Percentiles rank a stretch among this genome's conserved stretches.
These are phyloP conservation scores for Collybiopsis confluens DNA, from an alignment of 768 basidiomycete genomes.

Conservation along the genomic window DNA sequence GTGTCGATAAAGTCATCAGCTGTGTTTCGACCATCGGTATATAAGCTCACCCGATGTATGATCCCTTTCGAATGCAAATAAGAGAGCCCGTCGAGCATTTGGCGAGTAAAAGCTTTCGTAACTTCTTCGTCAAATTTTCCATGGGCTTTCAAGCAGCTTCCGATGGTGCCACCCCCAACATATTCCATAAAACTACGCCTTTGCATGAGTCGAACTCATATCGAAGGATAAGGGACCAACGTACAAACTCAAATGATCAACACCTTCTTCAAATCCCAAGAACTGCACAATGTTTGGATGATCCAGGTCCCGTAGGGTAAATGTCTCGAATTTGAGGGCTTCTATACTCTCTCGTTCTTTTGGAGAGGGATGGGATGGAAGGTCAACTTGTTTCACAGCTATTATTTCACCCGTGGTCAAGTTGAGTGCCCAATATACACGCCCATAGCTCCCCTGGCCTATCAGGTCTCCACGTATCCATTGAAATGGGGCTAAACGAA, in stretches of 20 bases:
- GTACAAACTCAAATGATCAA: conserved; percentile 74
- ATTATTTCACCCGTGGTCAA: conserved; percentile 89
- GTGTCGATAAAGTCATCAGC: neutral
- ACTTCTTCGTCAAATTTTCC: conserved; percentile 83
- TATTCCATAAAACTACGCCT: conserved; percentile 83
- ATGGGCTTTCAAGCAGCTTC: conserved; percentile 68
- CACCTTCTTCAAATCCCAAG: conserved; percentile 80
- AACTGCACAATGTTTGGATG: conserved; percentile 93
- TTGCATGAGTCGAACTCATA: neutral
- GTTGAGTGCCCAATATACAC: conserved; percentile 89
- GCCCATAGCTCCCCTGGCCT: conserved; percentile 91
- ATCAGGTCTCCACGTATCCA: conserved; percentile 93
- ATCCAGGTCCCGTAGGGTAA: conserved; percentile 81
- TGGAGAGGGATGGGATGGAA: conserved; percentile 66
- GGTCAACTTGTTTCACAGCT: conserved; percentile 94
- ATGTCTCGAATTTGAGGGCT: conserved; percentile 81
- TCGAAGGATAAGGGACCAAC: conserved; percentile 19
- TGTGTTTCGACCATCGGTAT: too few relatives aligned
- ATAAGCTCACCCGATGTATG: conserved; percentile 65
- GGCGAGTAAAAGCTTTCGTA: conserved; percentile 78
- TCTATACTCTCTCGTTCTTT: conserved; percentile 67
- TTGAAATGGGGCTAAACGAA: conserved; percentile 46
- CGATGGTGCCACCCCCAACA: conserved; percentile 91
- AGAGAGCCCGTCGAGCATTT: conserved; percentile 82
- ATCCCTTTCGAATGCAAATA: conserved; percentile 86